phyloP scores from a whole-genome alignment of 768 basidiomycete species.

The Agaricus sinodeliciosus region DNA sequence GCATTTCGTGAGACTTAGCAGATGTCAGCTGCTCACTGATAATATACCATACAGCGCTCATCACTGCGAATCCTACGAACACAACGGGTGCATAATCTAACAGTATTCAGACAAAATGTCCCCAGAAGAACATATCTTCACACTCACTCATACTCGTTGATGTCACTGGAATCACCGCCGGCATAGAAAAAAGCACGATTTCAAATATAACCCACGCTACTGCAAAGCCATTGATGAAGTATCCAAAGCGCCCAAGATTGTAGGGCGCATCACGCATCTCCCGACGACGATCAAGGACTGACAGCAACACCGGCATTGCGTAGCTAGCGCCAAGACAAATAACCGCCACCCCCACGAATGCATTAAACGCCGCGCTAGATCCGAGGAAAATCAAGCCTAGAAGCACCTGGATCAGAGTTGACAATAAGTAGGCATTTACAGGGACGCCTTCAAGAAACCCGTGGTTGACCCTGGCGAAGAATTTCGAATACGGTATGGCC shows the following conservation, averaged over 20 bases:
- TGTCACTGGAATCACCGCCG: constrained; percentile 51
- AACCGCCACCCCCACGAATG: constrained; percentile 60
- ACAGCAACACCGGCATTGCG: constrained; percentile 54
- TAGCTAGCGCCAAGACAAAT: constrained; percentile 64
- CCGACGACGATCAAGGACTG: constrained; percentile 35
- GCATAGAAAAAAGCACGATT: constrained; percentile 66
- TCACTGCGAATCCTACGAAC: constrained; percentile 52
- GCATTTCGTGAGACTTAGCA: not conserved
- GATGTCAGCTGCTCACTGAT: constrained; percentile 34
- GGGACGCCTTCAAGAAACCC: constrained; percentile 38
- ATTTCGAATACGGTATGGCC: constrained; percentile 47
- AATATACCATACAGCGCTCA: constrained; percentile 57
- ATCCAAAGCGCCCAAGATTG: constrained; percentile 38
- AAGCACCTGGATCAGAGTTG: constrained; percentile 49
- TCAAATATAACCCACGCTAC: constrained; percentile 57
- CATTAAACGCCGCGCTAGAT: constrained; percentile 58
- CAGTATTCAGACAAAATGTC: not conserved
- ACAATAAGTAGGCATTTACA: constrained; percentile 53
- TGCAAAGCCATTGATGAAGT: constrained; percentile 40
- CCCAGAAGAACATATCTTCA: not conserved
- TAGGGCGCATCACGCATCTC: constrained; percentile 46
- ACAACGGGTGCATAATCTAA: constrained; percentile 64
- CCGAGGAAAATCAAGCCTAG: constrained; percentile 61
- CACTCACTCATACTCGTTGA: constrained; percentile 38
- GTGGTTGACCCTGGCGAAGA: constrained; percentile 41